phyloP scores from a whole-genome alignment of 2,329 filamentous ascomycete genomes.

The Aspergillus aculeatus region DNA sequence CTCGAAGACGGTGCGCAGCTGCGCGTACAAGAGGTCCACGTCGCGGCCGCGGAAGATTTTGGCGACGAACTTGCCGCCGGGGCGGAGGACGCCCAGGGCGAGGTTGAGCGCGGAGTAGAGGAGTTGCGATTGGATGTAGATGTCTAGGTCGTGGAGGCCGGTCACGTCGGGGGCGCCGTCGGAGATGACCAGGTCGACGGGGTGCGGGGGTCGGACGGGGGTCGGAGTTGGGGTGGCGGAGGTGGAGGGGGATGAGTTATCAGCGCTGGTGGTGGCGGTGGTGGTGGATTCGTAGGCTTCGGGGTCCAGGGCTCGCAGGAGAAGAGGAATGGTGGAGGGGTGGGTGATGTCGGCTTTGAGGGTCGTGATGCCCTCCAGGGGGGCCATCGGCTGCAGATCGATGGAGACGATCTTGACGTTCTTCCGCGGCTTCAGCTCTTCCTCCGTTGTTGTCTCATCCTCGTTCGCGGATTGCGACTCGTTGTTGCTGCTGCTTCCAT shows the following conservation, averaged over 20 bases:
- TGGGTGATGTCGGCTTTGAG: constrained; percentile 96
- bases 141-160: constrained; percentile 93
- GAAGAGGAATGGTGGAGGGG: constrained; percentile 85
- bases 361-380: constrained; percentile 86
- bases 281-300: constrained; percentile 53
- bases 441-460: constrained; percentile 28
- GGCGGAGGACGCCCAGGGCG: constrained; percentile 85
- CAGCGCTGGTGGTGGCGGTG: constrained; percentile 30
- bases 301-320: constrained; percentile 80
- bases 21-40: constrained; percentile 92
- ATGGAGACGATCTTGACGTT: constrained; percentile 94
- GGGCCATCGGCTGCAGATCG: constrained; percentile 92
- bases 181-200: constrained; percentile 89
- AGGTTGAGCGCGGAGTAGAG: constrained; percentile 93
- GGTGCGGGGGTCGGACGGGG: constrained; percentile 62
- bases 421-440: constrained; percentile 52
- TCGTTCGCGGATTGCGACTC: neutral
- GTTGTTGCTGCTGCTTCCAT: neutral
- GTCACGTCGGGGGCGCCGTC: constrained; percentile 97
- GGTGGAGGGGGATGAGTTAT: constrained; percentile 26
- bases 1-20: constrained; percentile 87
- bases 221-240: constrained; percentile 36
- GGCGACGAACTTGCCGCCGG: constrained; percentile 93
- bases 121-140: constrained; percentile 94
- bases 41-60: constrained; percentile 96